A percentile compares a stretch with the other conserved stretches of the same genome.
phyloP scores from a whole-genome alignment of 805 yeast species.

The Hanseniaspora mollemarum region DNA sequence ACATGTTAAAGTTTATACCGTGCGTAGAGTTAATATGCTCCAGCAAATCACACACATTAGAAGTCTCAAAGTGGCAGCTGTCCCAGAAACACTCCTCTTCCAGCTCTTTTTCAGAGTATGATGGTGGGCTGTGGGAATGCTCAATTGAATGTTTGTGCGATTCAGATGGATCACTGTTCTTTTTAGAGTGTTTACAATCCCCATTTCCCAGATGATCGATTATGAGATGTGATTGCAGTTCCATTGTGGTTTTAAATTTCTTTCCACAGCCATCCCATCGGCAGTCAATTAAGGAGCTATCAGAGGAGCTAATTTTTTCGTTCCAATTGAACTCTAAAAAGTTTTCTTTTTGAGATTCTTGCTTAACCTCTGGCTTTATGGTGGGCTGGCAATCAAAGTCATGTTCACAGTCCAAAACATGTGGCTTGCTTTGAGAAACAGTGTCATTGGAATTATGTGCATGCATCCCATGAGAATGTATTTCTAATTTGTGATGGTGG shows the following conservation, averaged over 20 bases:
- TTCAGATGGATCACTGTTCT: not conserved
- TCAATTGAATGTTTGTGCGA: slow-evolving; percentile 12
- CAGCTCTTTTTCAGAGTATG: slow-evolving; percentile 16
- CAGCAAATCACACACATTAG: slow-evolving; percentile 43
- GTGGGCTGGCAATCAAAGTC: slow-evolving; percentile 4
- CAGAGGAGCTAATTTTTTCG: slow-evolving; percentile 1
- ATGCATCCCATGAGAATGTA: slow-evolving; percentile 27
- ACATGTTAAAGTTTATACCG: slow-evolving; percentile 30
- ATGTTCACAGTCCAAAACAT: not conserved
- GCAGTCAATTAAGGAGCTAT: slow-evolving; percentile 35
- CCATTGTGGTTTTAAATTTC: slow-evolving; percentile 31
- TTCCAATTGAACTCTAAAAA: slow-evolving; percentile 11
- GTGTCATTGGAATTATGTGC: not conserved
- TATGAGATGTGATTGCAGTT: slow-evolving; percentile 42
- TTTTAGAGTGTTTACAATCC: slow-evolving; percentile 2
- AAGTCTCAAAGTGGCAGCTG: slow-evolving; percentile 50
- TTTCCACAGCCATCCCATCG: slow-evolving; percentile 59
- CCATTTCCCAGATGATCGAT: slow-evolving; percentile 35
- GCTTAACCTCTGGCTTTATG: slow-evolving; percentile 17
- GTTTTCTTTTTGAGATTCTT: slow-evolving; percentile 36
- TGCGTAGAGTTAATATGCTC: slow-evolving; percentile 47
- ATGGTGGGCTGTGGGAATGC: slow-evolving; percentile 11
- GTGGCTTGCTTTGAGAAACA: not conserved
- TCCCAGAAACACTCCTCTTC: slow-evolving; percentile 55
- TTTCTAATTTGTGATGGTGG: slow-evolving; percentile 32